phyloP scores from a whole-genome alignment of 441 rosid species.

The Croton laevigatus region DNA sequence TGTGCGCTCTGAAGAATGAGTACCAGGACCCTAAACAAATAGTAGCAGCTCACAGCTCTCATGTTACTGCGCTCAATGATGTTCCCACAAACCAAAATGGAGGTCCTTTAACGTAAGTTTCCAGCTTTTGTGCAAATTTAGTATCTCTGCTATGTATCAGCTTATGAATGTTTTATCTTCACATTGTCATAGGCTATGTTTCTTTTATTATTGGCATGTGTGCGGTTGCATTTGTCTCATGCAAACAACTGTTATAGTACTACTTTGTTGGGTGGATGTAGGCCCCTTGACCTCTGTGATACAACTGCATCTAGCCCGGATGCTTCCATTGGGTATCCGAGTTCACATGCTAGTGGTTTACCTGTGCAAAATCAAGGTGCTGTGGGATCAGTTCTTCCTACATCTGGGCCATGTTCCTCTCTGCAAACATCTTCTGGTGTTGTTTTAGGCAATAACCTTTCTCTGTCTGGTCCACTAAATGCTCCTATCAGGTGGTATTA shows the following conservation, averaged over 20 bases:
- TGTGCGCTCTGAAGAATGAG: conserved; percentile 59
- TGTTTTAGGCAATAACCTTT: conserved; percentile 54
- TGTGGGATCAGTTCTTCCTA: conserved; percentile 50
- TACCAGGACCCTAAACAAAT: conserved; percentile 71
- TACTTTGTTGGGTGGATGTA: conserved; percentile 44
- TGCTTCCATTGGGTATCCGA: conserved; percentile 59
- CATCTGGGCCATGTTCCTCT: conserved; percentile 62
- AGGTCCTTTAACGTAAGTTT: conserved; percentile 68
- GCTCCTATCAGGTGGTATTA: conserved; percentile 63
- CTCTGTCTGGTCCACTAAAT: conserved; percentile 62
- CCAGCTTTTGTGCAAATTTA: conserved; percentile 17
- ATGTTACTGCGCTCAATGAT: conserved; percentile 78
- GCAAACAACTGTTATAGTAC: conserved; percentile 21
- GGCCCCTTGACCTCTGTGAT: conserved; percentile 98
- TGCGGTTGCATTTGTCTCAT: conserved; percentile 21
- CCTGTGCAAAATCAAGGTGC: conserved; percentile 66
- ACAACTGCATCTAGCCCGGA: conserved; percentile 65
- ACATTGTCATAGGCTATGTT: background rate
- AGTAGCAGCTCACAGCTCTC: conserved; percentile 78
- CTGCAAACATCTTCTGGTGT: conserved; percentile 63
- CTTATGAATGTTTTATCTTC: conserved; percentile 9
- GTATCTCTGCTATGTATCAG: background rate
- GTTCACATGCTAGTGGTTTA: conserved; percentile 53
- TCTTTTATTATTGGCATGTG: conserved; percentile 13
- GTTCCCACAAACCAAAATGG: conserved; percentile 85